Conservation (phyloP, 78 protist species). For the Dictyostelium brefeldianum region DNA sequence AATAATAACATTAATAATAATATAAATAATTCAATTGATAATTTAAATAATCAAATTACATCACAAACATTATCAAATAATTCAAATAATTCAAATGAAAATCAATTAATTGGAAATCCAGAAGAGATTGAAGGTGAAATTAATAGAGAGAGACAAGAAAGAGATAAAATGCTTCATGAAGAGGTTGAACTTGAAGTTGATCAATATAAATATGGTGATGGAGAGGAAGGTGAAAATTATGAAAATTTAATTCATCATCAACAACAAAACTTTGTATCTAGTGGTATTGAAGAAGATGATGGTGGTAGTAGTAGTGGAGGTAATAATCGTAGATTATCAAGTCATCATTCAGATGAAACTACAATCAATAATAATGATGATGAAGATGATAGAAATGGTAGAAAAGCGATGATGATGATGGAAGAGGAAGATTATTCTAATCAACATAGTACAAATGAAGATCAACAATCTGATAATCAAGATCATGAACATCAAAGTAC, state of each 20-base stretch:
- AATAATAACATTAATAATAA: slow-evolving; percentile 7
- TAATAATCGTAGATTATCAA: not conserved
- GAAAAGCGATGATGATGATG: not conserved
- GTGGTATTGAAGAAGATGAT: not conserved
- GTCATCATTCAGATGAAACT: slow-evolving; percentile 7
- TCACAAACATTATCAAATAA: not conserved
- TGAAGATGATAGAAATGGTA: not conserved
- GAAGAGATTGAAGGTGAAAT: slow-evolving; percentile 49
- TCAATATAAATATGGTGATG: slow-evolving; percentile 62
- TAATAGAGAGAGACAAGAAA: slow-evolving; percentile 68
- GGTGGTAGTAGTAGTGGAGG: not conserved
- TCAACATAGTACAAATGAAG: not conserved
- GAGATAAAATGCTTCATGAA: slow-evolving; percentile 75
- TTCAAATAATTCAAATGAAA: not conserved
- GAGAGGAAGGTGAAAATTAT: slow-evolving; percentile 63
- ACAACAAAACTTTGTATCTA: no score
- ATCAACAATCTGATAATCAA: not conserved
- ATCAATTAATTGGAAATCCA: not conserved
- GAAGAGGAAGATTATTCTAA: not conserved
- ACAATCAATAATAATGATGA: not conserved
- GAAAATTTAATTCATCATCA: slow-evolving; percentile 2
- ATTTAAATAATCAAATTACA: not conserved
- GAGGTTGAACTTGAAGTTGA: slow-evolving; percentile 25
- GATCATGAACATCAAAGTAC: slow-evolving; percentile 57
- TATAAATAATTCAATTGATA: not conserved